Percentiles rank a stretch among this genome's conserved stretches.
phyloP scores from a whole-genome alignment of 2,329 filamentous ascomycete species.

The Colletotrichum sp. region DNA sequence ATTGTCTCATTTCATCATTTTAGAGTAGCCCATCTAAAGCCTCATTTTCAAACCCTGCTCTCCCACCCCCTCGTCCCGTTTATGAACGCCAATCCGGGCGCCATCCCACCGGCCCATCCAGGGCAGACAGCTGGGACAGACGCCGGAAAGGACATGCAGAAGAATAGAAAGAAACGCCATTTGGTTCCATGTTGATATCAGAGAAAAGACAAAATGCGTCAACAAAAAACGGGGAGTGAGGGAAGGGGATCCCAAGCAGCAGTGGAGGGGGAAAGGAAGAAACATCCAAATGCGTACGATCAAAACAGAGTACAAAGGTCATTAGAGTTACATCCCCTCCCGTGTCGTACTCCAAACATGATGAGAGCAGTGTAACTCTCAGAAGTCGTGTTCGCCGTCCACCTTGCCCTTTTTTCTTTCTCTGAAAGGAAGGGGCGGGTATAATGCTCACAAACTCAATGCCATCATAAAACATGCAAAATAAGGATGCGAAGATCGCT shows the following conservation, averaged over 20 bases:
- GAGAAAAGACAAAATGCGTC: slow-evolving; percentile 4
- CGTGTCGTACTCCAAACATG: slow-evolving; percentile 17
- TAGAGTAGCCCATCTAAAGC: background rate
- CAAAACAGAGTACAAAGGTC: background rate
- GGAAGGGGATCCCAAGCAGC: background rate
- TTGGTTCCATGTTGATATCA: slow-evolving; percentile 8
- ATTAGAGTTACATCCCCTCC: slow-evolving; percentile 18
- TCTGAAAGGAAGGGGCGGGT: slow-evolving; percentile 7
- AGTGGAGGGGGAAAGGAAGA: background rate
- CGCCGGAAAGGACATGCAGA: background rate
- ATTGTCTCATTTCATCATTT: slow-evolving; percentile 9
- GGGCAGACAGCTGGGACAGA: background rate
- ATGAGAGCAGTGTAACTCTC: slow-evolving; percentile 5
- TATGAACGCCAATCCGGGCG: background rate
- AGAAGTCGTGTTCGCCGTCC: slow-evolving; percentile 16
- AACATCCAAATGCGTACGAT: slow-evolving; percentile 3
- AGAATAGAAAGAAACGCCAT: slow-evolving; percentile 1
- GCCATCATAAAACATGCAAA: slow-evolving; percentile 7
- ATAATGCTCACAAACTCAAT: slow-evolving; percentile 17
- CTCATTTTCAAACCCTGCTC: background rate
- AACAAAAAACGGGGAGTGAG: background rate
- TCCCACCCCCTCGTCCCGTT: background rate
- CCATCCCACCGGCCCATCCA: background rate
- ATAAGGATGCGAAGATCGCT: background rate
- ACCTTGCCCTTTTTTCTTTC: slow-evolving; percentile 5